Evolutionary conservation across 768 basidiomycete genomes (phyloP), one percentile per base, ranked within the genome.

Genomic region (Auriscalpium orientale): DNA sequence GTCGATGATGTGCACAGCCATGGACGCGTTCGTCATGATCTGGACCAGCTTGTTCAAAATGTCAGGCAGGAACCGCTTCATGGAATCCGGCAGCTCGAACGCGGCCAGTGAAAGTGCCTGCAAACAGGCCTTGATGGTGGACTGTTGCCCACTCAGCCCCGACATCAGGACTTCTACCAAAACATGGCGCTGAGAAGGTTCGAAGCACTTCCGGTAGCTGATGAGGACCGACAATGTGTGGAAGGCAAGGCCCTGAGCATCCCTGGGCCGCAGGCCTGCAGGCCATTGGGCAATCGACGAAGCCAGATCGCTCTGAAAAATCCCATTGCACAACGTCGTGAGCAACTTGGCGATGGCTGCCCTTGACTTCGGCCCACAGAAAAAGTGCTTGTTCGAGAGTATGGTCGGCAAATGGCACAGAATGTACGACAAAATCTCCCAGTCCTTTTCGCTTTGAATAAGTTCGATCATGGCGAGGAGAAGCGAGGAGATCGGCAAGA

Each of bases 1-100:
- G 58, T 90, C 90, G 56, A 98, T 83, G 67, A 98, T 95, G 67
- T 98, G 95, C n/a, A 95, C 88, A 7, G 93, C 88, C 80, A 98
- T 88, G 57, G 85, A 85, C 2, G 92, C 84, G 53, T 90, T 93
- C 1, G 91, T 91, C 85, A 98, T 95, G 71, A 98, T 95, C 67
- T 90, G 87, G 8, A 89, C 85, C 33, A 98, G 79, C 69, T 90
- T 91, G 63, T 88, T 87, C 56, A 98, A 74, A 52, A 97, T 91
- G 37, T 79, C 76, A 8, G 91, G 80, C 37, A 98, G 75, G 63
- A 77, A 83, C 60, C 87, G 89, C 28, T 86, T 90, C 70, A 94
- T 81, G 8, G 90, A 89, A 8, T 82, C 73, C 50, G 84, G 87
- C 13, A 98, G 71, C 67, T 98, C 97, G 66, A 91, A 95, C 0